Percentiles rank a stretch among this genome's conserved stretches.
Conservation (phyloP, 2,329 filamentous ascomycete species). For the Calonectria ilicicola region DNA sequence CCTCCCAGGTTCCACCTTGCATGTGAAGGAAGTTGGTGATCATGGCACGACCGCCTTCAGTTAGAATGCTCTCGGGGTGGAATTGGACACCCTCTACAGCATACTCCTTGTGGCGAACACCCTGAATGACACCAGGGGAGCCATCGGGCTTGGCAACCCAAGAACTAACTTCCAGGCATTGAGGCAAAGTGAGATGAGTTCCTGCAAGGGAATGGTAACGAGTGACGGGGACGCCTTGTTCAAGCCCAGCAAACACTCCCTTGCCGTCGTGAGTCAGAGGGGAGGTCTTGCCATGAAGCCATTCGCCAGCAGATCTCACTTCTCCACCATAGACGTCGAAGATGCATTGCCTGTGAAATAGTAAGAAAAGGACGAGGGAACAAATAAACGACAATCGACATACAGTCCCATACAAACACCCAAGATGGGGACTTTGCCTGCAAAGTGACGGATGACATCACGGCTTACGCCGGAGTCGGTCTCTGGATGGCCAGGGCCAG, state of each 20-base stretch:
- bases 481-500: constrained; percentile 91
- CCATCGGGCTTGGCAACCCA: constrained; percentile 85
- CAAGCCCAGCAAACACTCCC: constrained; percentile 88
- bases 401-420: constrained; percentile 99
- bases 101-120: constrained; percentile 91
- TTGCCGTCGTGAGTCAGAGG: constrained; percentile 88
- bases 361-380: constrained; percentile 1
- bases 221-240: constrained; percentile 87
- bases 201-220: constrained; percentile 97
- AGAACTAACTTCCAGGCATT: constrained; percentile 88
- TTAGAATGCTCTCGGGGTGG: constrained; percentile 96
- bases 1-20: constrained; percentile 91
- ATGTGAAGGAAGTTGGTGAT: constrained; percentile 91
- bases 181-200: constrained; percentile 86
- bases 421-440: constrained; percentile 93
- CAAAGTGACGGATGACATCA: constrained; percentile 90
- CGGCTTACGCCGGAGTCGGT: constrained; percentile 95
- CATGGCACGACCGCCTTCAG: constrained; percentile 88
- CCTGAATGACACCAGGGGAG: constrained; percentile 92
- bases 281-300: constrained; percentile 97
- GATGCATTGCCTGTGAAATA: constrained; percentile 81
- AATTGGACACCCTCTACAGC: constrained; percentile 97
- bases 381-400: constrained; percentile 6
- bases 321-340: constrained; percentile 93
- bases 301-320: constrained; percentile 93